Base-by-base conservation (phyloP, 1,284 basidiomycete genomes). In the Cryptococcus wingfieldii region DNA sequence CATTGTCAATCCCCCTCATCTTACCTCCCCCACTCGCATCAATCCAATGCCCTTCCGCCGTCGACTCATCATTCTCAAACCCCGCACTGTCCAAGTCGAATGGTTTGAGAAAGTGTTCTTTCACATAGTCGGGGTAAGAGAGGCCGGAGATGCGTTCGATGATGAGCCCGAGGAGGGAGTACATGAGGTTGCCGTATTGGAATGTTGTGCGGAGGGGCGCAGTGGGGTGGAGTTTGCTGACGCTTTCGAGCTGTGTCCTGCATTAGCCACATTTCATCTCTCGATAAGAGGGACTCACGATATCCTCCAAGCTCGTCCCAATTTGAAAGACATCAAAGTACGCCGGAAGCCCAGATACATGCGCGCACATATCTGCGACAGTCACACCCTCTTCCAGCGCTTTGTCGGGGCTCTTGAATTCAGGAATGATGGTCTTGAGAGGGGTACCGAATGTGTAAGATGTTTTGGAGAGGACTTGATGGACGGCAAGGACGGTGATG, bases 1-100 rank as follows among this genome's bases (percentile, higher is more conserved):
- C 41, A 23, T 42, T 51, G 6, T 38, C 53, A n/a, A 54, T 60
- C 19, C 47, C 55, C 14, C 28, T 59, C 8, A 28, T 61, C 23
- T 31, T 59, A 13, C 46, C 46, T 16, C 14, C 46, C 5, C 34
- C n/a, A 37, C 31, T 18, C 5, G 18, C 37, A 39, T 41, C 45
- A 3, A 18, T 23, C 31, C 51, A 47, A 23, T 53, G 45, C n/a
- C 51, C 51, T n/a, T 31, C 25, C 3, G 51, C 44, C 8, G 44
- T 47, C 13, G 9, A 8, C n/a, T 47, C 45, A 19, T 53, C 51
- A 28, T 8, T 14, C 8, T 25, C 16, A 23, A 53, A 53, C 10
- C 44, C 45, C 27, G 51, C 45, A 12, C 18, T 18, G 9, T n/a
- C 19, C 51, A 53, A 25, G 3, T 13, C 51, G 14, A 53, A 44